phyloP scores from a whole-genome alignment of 441 rosid species.

The Geranium incanum region DNA sequence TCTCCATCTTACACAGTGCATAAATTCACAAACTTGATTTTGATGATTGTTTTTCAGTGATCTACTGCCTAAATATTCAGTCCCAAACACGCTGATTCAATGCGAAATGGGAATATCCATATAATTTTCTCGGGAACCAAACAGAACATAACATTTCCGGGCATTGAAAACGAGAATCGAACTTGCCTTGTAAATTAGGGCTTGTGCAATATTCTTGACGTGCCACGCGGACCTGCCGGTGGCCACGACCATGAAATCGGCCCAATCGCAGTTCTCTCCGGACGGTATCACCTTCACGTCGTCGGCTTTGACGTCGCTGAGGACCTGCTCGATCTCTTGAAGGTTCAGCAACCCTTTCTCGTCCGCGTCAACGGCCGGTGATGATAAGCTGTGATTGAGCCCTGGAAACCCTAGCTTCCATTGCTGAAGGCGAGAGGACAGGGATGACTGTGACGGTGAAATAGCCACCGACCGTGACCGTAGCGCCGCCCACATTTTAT shows the following conservation, averaged over 20 bases:
- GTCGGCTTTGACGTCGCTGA: slow-evolving; percentile 70
- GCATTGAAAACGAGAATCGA: slow-evolving; percentile 3
- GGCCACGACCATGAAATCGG: slow-evolving; percentile 72
- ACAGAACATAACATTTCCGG: not conserved
- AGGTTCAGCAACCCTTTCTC: slow-evolving; percentile 40
- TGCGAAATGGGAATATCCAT: not conserved
- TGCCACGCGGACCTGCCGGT: slow-evolving; percentile 91
- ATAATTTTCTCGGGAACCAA: slow-evolving; percentile 4
- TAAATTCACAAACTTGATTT: not conserved
- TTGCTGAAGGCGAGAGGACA: slow-evolving; percentile 21
- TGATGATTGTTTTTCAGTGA: not conserved
- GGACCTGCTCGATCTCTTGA: slow-evolving; percentile 66
- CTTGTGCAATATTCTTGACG: slow-evolving; percentile 68
- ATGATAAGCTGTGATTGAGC: slow-evolving; percentile 23
- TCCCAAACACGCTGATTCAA: not conserved
- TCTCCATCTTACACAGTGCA: not conserved
- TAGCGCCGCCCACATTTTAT: slow-evolving; percentile 50
- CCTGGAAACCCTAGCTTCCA: slow-evolving; percentile 38
- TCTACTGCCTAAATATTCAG: not conserved
- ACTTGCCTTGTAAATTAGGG: slow-evolving; percentile 51
- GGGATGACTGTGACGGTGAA: slow-evolving; percentile 11
- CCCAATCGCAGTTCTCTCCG: slow-evolving; percentile 47
- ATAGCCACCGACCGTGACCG: slow-evolving; percentile 34
- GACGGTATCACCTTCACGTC: slow-evolving; percentile 63
- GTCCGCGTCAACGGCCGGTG: slow-evolving; percentile 22